These are phyloP conservation scores for Nidularia sp. DNA, from an alignment of 768 basidiomycete species.

Conservation along the genomic window DNA sequence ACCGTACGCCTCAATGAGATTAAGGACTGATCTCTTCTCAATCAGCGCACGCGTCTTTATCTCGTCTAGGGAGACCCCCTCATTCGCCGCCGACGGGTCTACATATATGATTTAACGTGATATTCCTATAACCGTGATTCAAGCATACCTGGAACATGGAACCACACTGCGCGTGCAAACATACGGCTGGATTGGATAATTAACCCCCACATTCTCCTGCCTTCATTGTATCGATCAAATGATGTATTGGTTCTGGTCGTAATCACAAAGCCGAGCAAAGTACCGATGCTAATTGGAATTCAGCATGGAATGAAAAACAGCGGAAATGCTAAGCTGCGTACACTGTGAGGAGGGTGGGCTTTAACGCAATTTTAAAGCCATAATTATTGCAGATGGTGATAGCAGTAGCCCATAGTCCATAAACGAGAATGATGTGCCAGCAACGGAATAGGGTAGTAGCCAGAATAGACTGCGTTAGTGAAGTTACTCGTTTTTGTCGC, in stretches of 20 bases:
- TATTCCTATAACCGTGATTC: too few species aligned
- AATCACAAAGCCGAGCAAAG: conserved; percentile 71
- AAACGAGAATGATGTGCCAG: conserved; percentile 55
- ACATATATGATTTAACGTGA: too few species aligned
- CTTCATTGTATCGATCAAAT: conserved; percentile 77
- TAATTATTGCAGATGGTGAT: conserved; percentile 41
- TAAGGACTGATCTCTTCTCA: too few species aligned
- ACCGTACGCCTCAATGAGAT: too few species aligned
- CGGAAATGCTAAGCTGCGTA: conserved; percentile 23
- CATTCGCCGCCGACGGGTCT: too few species aligned
- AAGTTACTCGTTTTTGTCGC: conserved; percentile 27
- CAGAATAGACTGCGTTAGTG: conserved; percentile 28
- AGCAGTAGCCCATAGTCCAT: conserved; percentile 43
- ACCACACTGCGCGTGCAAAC: conserved; percentile 61
- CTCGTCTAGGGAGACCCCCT: too few species aligned
- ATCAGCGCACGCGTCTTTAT: too few species aligned
- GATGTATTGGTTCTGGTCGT: conserved; percentile 70
- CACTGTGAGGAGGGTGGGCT: conserved; percentile 65
- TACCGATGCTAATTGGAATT: conserved; percentile 41
- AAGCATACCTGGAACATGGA: conserved; percentile 53
- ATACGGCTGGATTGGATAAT: conserved; percentile 56
- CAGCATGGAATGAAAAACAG: conserved; percentile 1
- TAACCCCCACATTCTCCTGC: conserved; percentile 63
- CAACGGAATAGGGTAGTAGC: conserved; percentile 49
- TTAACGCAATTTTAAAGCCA: conserved; percentile 34